Evolutionary conservation across 148 eudicot species (phyloP).

Genomic region (Persicaria tinctoria): DNA sequence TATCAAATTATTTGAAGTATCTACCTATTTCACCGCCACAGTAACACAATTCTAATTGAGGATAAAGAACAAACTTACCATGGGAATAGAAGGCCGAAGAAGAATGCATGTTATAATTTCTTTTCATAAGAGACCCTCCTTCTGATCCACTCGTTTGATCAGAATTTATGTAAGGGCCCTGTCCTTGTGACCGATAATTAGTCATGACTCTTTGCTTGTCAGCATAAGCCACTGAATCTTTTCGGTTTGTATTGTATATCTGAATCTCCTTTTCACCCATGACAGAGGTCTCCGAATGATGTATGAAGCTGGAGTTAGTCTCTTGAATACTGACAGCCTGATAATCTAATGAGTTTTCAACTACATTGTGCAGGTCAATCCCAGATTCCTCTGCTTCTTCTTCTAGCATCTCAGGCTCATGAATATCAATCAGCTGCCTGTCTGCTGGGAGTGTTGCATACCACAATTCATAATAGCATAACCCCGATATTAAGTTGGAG

Average conservation of each 20-base stretch:
- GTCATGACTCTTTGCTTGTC: not conserved
- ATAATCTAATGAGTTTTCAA: constrained; percentile 28
- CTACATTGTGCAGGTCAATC: constrained; percentile 15
- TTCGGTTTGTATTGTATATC: not conserved
- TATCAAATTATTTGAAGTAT: too few species aligned
- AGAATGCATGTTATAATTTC: not conserved
- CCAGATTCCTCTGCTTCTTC: constrained; percentile 37
- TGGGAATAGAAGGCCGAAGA: constrained; percentile 3
- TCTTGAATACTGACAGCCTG: constrained; percentile 37
- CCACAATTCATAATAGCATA: constrained; percentile 60
- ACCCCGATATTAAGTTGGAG: constrained; percentile 65
- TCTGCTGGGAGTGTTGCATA: constrained; percentile 40
- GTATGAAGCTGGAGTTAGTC: constrained; percentile 21
- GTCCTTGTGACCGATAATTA: not conserved
- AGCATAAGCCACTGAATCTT: constrained; percentile 1
- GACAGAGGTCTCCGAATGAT: constrained; percentile 62
- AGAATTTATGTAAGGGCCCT: constrained; percentile 6
- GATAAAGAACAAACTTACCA: constrained; percentile 2
- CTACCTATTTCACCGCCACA: not conserved
- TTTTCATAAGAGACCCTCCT: constrained; percentile 7
- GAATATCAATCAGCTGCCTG: constrained; percentile 30
- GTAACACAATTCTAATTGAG: not conserved
- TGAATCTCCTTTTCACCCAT: constrained; percentile 36
- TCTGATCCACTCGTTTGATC: constrained; percentile 8
- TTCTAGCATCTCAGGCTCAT: constrained; percentile 20